Evolutionary conservation across 768 basidiomycete species (phyloP).

Genomic region (Boletus huronensis): DNA sequence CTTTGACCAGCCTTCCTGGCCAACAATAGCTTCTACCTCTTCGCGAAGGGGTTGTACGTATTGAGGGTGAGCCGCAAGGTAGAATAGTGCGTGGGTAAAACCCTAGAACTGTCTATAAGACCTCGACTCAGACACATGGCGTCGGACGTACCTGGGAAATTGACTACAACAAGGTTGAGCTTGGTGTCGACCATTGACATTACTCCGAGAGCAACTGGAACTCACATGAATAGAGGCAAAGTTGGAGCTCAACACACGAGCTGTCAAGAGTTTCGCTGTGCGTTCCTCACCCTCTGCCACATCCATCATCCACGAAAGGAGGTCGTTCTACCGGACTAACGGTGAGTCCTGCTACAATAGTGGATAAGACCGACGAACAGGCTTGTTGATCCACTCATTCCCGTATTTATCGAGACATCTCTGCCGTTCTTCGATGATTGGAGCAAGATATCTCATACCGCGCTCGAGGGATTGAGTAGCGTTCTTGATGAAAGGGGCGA

Average conservation of each 20-base stretch:
- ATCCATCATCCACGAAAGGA: slow-evolving; percentile 34
- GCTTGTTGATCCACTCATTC: slow-evolving; percentile 28
- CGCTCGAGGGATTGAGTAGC: slow-evolving; percentile 1
- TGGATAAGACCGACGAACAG: slow-evolving; percentile 23
- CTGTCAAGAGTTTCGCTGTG: slow-evolving; percentile 21
- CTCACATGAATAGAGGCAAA: slow-evolving; percentile 25
- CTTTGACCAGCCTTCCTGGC: slow-evolving; percentile 31
- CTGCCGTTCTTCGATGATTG: slow-evolving; percentile 31
- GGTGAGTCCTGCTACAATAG: background rate
- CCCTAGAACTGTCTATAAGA: background rate
- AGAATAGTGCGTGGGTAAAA: slow-evolving; percentile 34
- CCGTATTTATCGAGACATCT: slow-evolving; percentile 22
- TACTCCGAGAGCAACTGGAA: background rate
- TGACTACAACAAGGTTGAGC: slow-evolving; percentile 8
- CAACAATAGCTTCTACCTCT: slow-evolving; percentile 34
- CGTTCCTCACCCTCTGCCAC: slow-evolving; percentile 19
- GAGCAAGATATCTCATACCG: slow-evolving; percentile 20
- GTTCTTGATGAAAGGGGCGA: background rate
- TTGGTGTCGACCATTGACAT: background rate
- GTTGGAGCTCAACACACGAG: slow-evolving; percentile 14
- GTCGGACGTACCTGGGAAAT: slow-evolving; percentile 13
- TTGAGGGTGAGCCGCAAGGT: slow-evolving; percentile 36
- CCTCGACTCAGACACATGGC: background rate
- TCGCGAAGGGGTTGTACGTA: slow-evolving; percentile 35
- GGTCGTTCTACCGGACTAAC: slow-evolving; percentile 23